phyloP scores from a whole-genome alignment of 2,329 filamentous ascomycete genomes.

The Neofusicoccum sp. region DNA sequence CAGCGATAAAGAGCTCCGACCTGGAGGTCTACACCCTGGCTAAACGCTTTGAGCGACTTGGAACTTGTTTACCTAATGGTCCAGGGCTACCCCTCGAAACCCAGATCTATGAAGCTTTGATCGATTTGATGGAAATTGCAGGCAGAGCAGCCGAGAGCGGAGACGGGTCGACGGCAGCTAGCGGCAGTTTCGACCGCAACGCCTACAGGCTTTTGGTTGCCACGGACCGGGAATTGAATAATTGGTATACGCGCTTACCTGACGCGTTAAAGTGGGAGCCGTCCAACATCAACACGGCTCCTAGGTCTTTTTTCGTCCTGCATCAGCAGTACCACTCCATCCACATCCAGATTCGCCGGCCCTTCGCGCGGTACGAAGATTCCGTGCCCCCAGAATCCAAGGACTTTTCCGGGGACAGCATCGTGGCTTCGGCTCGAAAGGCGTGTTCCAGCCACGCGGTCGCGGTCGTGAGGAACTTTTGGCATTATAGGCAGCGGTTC shows the following conservation, averaged over 20 bases:
- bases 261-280: slow-evolving; percentile 45
- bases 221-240: slow-evolving; percentile 57
- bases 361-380: slow-evolving; percentile 56
- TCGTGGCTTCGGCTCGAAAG: slow-evolving; percentile 52
- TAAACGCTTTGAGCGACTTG: slow-evolving; percentile 49
- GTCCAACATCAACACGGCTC: slow-evolving; percentile 38
- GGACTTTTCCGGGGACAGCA: slow-evolving; percentile 43
- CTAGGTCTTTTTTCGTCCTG: slow-evolving; percentile 53
- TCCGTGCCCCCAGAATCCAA: slow-evolving; percentile 39
- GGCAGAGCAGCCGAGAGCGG: slow-evolving; percentile 44
- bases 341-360: slow-evolving; percentile 57
- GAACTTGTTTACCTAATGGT: slow-evolving; percentile 41
- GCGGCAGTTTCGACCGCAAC: slow-evolving; percentile 46
- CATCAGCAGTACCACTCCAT: slow-evolving; percentile 60
- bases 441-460: slow-evolving; percentile 61
- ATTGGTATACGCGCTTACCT: slow-evolving; percentile 57
- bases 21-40: slow-evolving; percentile 53
- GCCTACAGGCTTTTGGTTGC: slow-evolving; percentile 55
- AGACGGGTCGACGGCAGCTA: slow-evolving; percentile 33
- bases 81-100: slow-evolving; percentile 36
- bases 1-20: slow-evolving; percentile 57
- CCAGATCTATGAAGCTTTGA: slow-evolving; percentile 55
- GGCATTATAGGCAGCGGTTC: slow-evolving; percentile 58
- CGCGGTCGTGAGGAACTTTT: slow-evolving; percentile 56
- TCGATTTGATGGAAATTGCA: slow-evolving; percentile 60